Base-by-base conservation (phyloP, 2,329 filamentous ascomycete genomes). In the Tolypocladium tropicale region DNA sequence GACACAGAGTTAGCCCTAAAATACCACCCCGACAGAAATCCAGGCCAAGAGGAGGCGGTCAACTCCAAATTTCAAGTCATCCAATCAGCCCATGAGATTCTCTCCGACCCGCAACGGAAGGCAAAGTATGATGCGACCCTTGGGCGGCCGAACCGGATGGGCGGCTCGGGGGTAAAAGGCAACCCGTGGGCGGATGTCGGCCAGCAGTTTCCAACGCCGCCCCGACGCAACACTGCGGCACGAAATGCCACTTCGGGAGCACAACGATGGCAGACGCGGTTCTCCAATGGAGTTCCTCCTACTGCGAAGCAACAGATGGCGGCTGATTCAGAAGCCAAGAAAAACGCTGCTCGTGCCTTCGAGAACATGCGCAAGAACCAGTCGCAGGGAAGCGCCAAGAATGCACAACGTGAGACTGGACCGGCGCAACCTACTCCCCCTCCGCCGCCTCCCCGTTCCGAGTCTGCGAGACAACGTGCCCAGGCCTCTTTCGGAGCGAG, bases 21-120 rank as follows among this genome's bases (percentile, higher is more conserved):
- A 70, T 95, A 88, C 65, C 91, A 96, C 66, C 91, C 91, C 9
- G 91, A 96, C 69, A 86, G 91, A 58, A 95, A 96, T 66, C 89
- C 87, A 12, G 91, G 91, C 53, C 83, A 82, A 65, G 90, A 95
- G 72, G 74, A 82, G 56, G 89, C 93, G 66, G 88, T 87, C 67
- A 89, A 89, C 61, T 78, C 86, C 34, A 88, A 89, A 66, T 96
- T 96, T 66, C 89, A 95, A 69, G 82, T 86, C 53, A 95, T 96
- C 52, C 89, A 95, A 70, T 83, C 88, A 5, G 91, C 91, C 25
- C 86, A 95, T 67, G 91, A 96, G 68, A 78, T 96, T 54, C 70
- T 84, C 16, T 76, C 73, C 30, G 79, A 82, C 57, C 73, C 78
- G 1, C 70, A 73, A 2, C 68, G 74, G 55, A 82, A 77, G 58